These are phyloP conservation scores for Adansonia gregorii DNA, from an alignment of 441 rosid genomes.

Conservation along the genomic window DNA sequence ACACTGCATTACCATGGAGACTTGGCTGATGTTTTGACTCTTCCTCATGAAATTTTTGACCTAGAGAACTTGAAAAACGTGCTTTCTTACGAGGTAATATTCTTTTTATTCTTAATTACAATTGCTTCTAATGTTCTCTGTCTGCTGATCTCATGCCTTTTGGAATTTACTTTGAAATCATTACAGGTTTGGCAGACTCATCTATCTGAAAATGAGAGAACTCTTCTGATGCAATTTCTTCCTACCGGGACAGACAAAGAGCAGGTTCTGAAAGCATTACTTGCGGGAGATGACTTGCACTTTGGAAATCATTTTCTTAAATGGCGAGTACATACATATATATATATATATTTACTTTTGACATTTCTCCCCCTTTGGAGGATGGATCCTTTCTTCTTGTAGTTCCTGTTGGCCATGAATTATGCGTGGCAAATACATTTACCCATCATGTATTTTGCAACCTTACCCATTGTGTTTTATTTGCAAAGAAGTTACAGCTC, in stretches of 20 bases:
- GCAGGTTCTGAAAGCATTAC: constrained; percentile 62
- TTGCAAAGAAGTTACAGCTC: background rate
- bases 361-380: background rate
- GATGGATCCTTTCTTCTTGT: constrained; percentile 14
- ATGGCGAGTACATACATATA: constrained; percentile 55
- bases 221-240: constrained; percentile 72
- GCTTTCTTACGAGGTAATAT: constrained; percentile 27
- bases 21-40: constrained; percentile 69
- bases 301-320: constrained; percentile 80
- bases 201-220: constrained; percentile 75
- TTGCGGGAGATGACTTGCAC: constrained; percentile 78
- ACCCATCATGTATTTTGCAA: constrained; percentile 2
- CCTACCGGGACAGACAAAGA: constrained; percentile 66
- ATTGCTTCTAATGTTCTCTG: constrained; percentile 22
- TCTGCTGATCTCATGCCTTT: constrained; percentile 14
- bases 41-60: constrained; percentile 74
- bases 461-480: constrained; percentile 15
- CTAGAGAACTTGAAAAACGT: constrained; percentile 65
- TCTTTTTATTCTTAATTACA: constrained; percentile 5
- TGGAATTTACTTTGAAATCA: constrained; percentile 28
- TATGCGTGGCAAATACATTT: background rate
- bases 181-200: constrained; percentile 73
- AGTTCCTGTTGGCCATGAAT: background rate
- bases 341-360: constrained; percentile 12
- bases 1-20: constrained; percentile 42